Conservation (phyloP, 2,329 filamentous ascomycete species). For the Pseudofabraea citricarpa region DNA sequence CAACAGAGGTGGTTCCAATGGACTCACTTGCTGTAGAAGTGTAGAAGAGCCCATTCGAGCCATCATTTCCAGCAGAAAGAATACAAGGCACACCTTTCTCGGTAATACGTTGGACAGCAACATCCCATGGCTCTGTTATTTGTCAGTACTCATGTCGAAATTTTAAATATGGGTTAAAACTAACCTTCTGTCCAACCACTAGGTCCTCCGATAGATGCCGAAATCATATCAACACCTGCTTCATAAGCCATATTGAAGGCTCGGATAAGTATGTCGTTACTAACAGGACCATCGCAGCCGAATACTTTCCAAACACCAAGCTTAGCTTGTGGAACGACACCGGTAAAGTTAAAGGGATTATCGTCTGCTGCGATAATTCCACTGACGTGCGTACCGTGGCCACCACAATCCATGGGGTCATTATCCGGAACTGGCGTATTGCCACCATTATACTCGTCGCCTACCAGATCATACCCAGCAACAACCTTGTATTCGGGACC, state of each 20-base stretch:
- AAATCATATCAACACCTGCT: not conserved
- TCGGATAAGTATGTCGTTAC: not conserved
- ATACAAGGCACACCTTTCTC: not conserved
- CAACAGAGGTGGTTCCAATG: not conserved
- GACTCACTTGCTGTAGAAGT: not conserved
- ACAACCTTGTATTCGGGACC: constrained; percentile 4
- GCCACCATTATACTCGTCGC: constrained; percentile 22
- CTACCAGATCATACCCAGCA: constrained; percentile 27
- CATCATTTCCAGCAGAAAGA: constrained; percentile 3
- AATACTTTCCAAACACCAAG: not conserved
- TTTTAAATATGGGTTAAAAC: too few relatives aligned
- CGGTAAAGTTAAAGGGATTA: not conserved
- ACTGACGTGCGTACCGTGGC: constrained; percentile 27
- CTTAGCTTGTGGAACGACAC: constrained; percentile 5
- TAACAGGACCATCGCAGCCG: not conserved
- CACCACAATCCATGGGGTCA: constrained; percentile 29
- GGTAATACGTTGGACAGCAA: not conserved
- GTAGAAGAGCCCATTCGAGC: not conserved
- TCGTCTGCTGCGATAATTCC: constrained; percentile 29
- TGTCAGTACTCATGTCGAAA: too few relatives aligned
- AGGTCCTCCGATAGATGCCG: not conserved
- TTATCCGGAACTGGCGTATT: constrained; percentile 25
- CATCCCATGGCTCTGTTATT: not conserved
- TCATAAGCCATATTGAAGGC: not conserved
- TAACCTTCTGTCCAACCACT: not conserved